phyloP scores from a whole-genome alignment of 306 rosid species.

The Phaseolus lunatus region DNA sequence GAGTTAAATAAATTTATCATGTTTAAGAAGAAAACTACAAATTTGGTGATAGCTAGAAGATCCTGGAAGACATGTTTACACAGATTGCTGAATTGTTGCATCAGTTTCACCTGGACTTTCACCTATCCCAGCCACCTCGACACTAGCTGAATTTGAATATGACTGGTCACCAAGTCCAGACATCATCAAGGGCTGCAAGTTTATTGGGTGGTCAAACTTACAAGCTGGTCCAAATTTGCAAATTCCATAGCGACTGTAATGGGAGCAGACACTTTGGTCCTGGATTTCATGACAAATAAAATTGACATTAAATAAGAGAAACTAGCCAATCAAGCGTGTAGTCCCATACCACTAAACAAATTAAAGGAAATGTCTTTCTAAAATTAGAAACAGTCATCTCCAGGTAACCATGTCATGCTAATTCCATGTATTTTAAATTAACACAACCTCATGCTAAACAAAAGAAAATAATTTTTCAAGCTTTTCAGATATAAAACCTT shows the following conservation, averaged over 20 bases:
- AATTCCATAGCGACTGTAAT: slow-evolving; percentile 88
- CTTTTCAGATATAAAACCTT: slow-evolving; percentile 44
- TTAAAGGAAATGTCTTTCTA: neutral
- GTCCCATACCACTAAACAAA: slow-evolving; percentile 26
- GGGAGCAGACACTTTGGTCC: slow-evolving; percentile 79
- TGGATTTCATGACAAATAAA: slow-evolving; percentile 50
- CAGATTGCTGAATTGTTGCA: slow-evolving; percentile 52
- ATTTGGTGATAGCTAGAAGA: slow-evolving; percentile 49
- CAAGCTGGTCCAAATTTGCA: slow-evolving; percentile 96
- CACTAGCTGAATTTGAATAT: slow-evolving; percentile 48
- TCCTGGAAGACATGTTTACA: slow-evolving; percentile 47
- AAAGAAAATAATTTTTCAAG: neutral
- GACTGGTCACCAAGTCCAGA: slow-evolving; percentile 62
- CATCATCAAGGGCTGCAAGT: slow-evolving; percentile 47
- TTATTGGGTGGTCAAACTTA: slow-evolving; percentile 76
- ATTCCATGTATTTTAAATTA: slow-evolving; percentile 1
- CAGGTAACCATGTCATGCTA: neutral
- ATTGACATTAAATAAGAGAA: neutral
- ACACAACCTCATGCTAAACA: neutral
- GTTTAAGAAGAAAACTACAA: slow-evolving; percentile 51
- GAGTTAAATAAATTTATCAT: slow-evolving; percentile 49
- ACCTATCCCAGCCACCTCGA: slow-evolving; percentile 56
- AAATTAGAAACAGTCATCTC: slow-evolving; percentile 23
- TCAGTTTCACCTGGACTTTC: slow-evolving; percentile 59
- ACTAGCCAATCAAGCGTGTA: slow-evolving; percentile 12